These are phyloP conservation scores for Termitomyces sp. DNA, from an alignment of 768 basidiomycete genomes.

Conservation along the genomic window DNA sequence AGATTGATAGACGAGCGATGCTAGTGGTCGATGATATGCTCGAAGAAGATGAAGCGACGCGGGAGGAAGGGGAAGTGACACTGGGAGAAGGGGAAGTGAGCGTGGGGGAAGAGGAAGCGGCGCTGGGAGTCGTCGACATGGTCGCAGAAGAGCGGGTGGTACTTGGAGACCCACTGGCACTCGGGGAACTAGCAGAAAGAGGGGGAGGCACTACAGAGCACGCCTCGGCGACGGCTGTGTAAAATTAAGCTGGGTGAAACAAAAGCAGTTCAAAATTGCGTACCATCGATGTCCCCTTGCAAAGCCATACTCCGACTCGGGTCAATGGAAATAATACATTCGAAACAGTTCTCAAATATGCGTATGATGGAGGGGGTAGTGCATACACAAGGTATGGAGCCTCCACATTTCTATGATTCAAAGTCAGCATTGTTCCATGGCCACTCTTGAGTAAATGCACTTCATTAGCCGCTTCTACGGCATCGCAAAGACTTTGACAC, in stretches of 20 bases:
- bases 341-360: slow-evolving; percentile 23
- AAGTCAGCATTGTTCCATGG: background rate
- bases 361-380: slow-evolving; percentile 14
- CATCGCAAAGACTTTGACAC: slow-evolving; percentile 5
- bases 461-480: background rate
- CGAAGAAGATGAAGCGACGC: background rate
- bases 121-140: background rate
- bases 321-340: slow-evolving; percentile 19
- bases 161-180: background rate
- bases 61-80: too few species aligned
- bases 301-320: slow-evolving; percentile 13
- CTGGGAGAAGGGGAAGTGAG: background rate
- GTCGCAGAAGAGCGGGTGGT: background rate
- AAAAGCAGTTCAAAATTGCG: background rate
- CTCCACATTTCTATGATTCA: slow-evolving; percentile 17
- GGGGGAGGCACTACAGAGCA: background rate
- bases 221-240: background rate
- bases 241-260: background rate
- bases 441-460: background rate
- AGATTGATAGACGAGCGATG: background rate
- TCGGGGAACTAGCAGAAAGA: background rate
- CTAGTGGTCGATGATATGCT: background rate
- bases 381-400: slow-evolving; percentile 18
- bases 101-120: background rate
- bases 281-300: slow-evolving; percentile 20